A percentile compares a stretch with the other conserved stretches of the same genome.
These are phyloP conservation scores for Aspergillus ostianus DNA, from an alignment of 495 filamentous ascomycete species.

Conservation along the genomic window DNA sequence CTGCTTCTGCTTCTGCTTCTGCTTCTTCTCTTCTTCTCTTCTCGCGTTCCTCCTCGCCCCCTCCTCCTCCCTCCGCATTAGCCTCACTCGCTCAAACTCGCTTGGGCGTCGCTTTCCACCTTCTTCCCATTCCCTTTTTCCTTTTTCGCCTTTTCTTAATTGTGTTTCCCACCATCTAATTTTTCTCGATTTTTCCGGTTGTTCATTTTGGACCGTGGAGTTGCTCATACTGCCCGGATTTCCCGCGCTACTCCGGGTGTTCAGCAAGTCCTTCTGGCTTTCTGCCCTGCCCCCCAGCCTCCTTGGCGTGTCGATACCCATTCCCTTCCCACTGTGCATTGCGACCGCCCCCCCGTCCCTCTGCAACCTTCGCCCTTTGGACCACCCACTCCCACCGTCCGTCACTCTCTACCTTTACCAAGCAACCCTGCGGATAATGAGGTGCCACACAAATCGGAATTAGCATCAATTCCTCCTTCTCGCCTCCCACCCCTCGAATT, in stretches of 20 bases:
- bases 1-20: too few species aligned
- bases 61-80: background rate
- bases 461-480: conserved; percentile 25
- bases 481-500: conserved; percentile 21
- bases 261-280: conserved; percentile 10
- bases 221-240: conserved; percentile 9
- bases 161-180: background rate
- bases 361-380: conserved; percentile 10
- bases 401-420: conserved; percentile 4
- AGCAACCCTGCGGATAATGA: conserved; percentile 29
- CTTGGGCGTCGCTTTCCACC: background rate
- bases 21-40: background rate
- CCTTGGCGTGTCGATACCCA: conserved; percentile 13
- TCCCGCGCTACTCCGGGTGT: conserved; percentile 8
- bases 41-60: background rate
- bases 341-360: conserved; percentile 18
- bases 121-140: background rate
- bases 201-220: background rate
- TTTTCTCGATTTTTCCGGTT: conserved; percentile 4
- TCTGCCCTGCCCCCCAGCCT: conserved; percentile 2
- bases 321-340: conserved; percentile 11
- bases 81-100: background rate
- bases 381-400: conserved; percentile 4
- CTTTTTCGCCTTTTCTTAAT: too few species aligned
- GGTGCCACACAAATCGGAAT: conserved; percentile 19